Percentiles rank a stretch among this genome's conserved stretches.
Evolutionary conservation across 805 yeast species (phyloP).

Genomic region (Huiozyma sinensis): DNA sequence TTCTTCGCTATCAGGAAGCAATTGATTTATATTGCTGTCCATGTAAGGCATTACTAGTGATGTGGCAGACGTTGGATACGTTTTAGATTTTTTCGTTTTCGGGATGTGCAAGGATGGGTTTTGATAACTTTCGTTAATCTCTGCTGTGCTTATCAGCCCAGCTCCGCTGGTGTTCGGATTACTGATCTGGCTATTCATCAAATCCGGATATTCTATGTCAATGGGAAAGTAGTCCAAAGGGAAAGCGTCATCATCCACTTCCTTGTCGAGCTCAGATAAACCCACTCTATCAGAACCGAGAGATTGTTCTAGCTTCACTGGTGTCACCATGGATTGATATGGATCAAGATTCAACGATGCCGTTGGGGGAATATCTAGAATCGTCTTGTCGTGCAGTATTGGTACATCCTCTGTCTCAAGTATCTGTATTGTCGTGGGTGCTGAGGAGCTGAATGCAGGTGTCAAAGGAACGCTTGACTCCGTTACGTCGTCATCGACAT

Average conservation of each 20-base stretch:
- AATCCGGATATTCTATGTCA: conserved; percentile 27
- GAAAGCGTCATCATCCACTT: conserved; percentile 39
- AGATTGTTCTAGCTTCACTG: background rate
- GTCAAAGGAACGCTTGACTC: background rate
- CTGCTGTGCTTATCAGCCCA: too few species aligned
- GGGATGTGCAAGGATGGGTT: too few species aligned
- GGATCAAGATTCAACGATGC: background rate
- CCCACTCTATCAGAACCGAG: background rate
- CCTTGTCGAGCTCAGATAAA: background rate
- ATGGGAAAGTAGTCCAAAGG: conserved; percentile 58
- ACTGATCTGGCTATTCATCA: too few species aligned
- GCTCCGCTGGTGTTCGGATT: too few species aligned
- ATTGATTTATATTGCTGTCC: too few species aligned
- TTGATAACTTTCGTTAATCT: too few species aligned
- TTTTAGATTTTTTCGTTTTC: too few species aligned
- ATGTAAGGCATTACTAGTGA: too few species aligned
- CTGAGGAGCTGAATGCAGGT: too few species aligned
- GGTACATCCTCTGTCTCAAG: background rate
- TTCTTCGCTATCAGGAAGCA: too few species aligned
- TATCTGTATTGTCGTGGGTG: background rate
- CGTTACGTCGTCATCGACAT: too few species aligned
- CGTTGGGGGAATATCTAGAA: background rate
- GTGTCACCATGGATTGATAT: background rate
- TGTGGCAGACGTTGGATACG: too few species aligned
- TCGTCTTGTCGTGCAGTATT: background rate